phyloP scores from a whole-genome alignment of 1,139 yeast genomes.

The Kluyveromyces sp. region DNA sequence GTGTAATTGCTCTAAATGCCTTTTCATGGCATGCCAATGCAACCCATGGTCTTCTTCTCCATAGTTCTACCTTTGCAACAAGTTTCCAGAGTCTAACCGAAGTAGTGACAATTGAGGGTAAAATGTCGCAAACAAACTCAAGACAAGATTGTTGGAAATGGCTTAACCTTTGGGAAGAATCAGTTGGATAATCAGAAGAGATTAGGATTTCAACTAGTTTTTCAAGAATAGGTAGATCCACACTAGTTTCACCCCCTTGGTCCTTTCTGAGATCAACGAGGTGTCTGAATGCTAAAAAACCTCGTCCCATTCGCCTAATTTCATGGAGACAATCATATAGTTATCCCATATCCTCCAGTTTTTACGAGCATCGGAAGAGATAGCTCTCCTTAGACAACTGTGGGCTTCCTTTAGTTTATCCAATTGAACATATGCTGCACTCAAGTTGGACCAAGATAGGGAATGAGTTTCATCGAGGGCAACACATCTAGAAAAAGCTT shows the following conservation, averaged over 20 bases:
- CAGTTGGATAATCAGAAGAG: constrained; percentile 42
- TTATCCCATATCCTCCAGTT: constrained; percentile 94
- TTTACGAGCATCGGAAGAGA: constrained; percentile 58
- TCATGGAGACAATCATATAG: constrained; percentile 72
- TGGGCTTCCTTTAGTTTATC: constrained; percentile 71
- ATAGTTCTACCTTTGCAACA: constrained; percentile 73
- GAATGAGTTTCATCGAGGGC: constrained; percentile 76
- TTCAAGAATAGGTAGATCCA: constrained; percentile 74
- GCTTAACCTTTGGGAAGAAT: constrained; percentile 36
- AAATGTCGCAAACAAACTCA: constrained; percentile 55
- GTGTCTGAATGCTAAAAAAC: constrained; percentile 67
- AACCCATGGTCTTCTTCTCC: constrained; percentile 85
- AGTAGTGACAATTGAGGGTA: constrained; percentile 64
- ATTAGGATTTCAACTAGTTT: constrained; percentile 61
- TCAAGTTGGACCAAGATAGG: constrained; percentile 90
- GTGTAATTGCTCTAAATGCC: constrained; percentile 68
- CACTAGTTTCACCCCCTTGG: constrained; percentile 50
- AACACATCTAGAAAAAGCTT: constrained; percentile 89
- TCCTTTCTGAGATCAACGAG: constrained; percentile 50
- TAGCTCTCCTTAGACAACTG: constrained; percentile 73
- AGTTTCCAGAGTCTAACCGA: constrained; percentile 77
- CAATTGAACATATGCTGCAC: constrained; percentile 63
- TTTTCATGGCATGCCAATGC: constrained; percentile 82
- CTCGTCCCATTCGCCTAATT: constrained; percentile 78
- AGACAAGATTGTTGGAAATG: constrained; percentile 61